These are phyloP conservation scores for Ustilago trichophora DNA, from an alignment of 1,284 basidiomycete species.

Conservation along the genomic window DNA sequence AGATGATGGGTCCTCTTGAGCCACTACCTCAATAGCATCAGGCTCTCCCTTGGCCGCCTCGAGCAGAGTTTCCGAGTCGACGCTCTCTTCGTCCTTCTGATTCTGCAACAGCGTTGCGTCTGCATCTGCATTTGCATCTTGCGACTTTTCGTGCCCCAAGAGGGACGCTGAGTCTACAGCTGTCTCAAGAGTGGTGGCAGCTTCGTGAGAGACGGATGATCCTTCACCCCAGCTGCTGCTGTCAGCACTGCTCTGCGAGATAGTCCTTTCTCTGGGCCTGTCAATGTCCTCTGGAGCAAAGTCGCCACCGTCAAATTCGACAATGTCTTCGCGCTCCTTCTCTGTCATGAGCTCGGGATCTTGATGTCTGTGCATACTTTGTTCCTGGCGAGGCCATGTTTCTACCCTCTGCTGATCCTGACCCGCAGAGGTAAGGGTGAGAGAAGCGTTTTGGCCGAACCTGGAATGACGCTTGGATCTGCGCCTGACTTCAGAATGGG, in stretches of 20 bases:
- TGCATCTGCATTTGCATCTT: background rate
- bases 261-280: slow-evolving; percentile 11
- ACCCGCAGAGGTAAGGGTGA: slow-evolving; percentile 6
- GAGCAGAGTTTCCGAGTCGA: slow-evolving; percentile 35
- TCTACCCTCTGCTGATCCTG: background rate
- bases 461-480: slow-evolving; percentile 22
- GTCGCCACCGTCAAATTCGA: slow-evolving; percentile 46
- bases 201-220: slow-evolving; percentile 21
- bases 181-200: slow-evolving; percentile 1
- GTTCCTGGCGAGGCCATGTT: slow-evolving; percentile 1
- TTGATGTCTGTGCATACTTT: slow-evolving; percentile 5
- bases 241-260: slow-evolving; percentile 31
- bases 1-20: slow-evolving; percentile 21
- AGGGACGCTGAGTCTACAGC: background rate
- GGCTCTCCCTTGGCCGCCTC: slow-evolving; percentile 38
- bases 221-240: slow-evolving; percentile 38
- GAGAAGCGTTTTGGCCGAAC: slow-evolving; percentile 7
- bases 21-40: slow-evolving; percentile 27
- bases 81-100: slow-evolving; percentile 11
- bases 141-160: background rate
- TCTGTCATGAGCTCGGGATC: slow-evolving; percentile 45
- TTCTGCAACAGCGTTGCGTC: too few species aligned
- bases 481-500: background rate
- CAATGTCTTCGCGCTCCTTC: slow-evolving; percentile 42
- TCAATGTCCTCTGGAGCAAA: slow-evolving; percentile 40